A percentile compares a stretch with the other conserved stretches of the same genome.
Conservation (phyloP, 345 rosid genomes). For the Pistacia atlantica region DNA sequence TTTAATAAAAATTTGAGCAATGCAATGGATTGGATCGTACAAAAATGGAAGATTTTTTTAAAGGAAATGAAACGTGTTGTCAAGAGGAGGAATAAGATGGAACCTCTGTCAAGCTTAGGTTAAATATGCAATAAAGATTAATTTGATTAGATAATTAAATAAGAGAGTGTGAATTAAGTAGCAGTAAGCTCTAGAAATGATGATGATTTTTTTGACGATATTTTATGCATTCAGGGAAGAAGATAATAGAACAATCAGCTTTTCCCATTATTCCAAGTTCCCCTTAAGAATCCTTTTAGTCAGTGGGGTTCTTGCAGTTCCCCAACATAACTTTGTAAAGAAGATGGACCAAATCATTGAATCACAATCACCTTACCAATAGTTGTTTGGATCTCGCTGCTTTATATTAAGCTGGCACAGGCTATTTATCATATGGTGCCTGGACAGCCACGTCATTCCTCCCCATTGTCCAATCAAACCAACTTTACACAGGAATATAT, state of each 20-base stretch:
- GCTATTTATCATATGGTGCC: background rate
- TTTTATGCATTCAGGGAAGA: background rate
- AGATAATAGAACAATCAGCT: background rate
- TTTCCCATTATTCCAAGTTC: slow-evolving; percentile 1
- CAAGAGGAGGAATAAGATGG: background rate
- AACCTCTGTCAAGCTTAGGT: background rate
- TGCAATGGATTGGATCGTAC: background rate
- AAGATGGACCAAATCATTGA: slow-evolving; percentile 4
- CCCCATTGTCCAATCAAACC: background rate
- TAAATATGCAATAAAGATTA: too few species aligned
- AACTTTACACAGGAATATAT: background rate
- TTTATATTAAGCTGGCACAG: background rate
- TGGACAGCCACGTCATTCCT: background rate
- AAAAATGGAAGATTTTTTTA: too few species aligned
- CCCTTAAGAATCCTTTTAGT: background rate
- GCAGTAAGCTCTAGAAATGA: background rate
- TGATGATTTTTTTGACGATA: background rate
- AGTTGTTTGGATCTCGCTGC: background rate
- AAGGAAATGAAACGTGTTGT: background rate
- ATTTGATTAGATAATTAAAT: too few species aligned
- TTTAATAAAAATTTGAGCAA: background rate
- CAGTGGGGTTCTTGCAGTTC: background rate
- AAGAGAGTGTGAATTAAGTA: too few species aligned
- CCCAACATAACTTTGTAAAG: background rate
- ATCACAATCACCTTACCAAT: background rate